Conservation (phyloP, 768 basidiomycete species). For the Tylopilus sp. region DNA sequence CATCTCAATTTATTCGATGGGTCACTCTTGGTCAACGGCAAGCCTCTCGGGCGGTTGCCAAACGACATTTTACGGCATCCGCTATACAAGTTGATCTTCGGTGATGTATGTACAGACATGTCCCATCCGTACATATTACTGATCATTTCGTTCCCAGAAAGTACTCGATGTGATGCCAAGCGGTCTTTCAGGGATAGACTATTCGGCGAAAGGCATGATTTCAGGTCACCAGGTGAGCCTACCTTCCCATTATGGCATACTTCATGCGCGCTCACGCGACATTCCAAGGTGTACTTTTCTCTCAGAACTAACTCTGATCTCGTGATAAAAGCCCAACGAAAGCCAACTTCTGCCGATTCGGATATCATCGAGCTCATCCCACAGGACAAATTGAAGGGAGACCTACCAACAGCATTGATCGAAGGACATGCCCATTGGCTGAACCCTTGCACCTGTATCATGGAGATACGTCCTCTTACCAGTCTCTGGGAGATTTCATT, state of each 20-base stretch:
- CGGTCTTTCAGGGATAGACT: constrained; percentile 27
- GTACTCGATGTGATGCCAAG: constrained; percentile 21
- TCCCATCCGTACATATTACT: neutral
- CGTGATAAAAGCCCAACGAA: neutral
- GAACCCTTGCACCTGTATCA: neutral
- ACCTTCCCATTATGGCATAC: neutral
- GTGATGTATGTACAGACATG: constrained; percentile 11
- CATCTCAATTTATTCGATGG: too few relatives aligned
- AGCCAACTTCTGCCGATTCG: neutral
- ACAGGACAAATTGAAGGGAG: too few relatives aligned
- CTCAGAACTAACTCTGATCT: neutral
- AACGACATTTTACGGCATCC: constrained; percentile 15
- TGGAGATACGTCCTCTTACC: neutral
- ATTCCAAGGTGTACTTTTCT: too few relatives aligned
- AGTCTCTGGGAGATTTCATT: neutral
- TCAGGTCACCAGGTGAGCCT: constrained; percentile 17
- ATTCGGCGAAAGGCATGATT: constrained; percentile 16
- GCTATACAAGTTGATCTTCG: constrained; percentile 21
- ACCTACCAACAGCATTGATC: neutral
- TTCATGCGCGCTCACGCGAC: neutral
- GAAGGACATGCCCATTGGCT: too few relatives aligned
- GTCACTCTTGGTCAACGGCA: too few relatives aligned
- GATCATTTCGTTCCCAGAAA: constrained; percentile 13
- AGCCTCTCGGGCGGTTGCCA: too few relatives aligned
- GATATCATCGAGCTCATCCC: neutral